Base-by-base conservation (phyloP, 768 basidiomycete species). In the Fomitopsis serialis region DNA sequence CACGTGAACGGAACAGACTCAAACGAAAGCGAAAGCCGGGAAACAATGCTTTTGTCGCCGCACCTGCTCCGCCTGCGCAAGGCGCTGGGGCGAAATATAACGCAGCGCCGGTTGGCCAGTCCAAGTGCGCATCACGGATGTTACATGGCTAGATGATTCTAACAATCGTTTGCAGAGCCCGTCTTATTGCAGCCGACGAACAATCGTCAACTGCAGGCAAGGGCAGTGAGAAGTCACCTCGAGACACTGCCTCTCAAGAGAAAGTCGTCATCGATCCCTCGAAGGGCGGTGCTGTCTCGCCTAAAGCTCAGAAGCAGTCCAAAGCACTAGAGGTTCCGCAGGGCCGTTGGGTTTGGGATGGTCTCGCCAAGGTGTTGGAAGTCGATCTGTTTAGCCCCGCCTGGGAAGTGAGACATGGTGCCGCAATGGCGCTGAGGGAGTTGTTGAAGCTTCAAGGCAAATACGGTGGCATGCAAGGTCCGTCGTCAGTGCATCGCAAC, bases 371-470 rank as follows among this genome's bases (percentile, higher is more conserved):
- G 56, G 75, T 93, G 7, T 75, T 98, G 8, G 86, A 88, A 63
- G 85, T 92, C 5, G 87, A 90, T 61, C 70, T 98, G 8, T 87
- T 92, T 61, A 92, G 87, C 61, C 78, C 86, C 3, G 78, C 84
- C 2, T 98, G 97, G 97, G 94, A 98, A 68, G 82, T 88, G 13
- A 79, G 97, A 48, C 97, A 99, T 62, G 97, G 97, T 34, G 88
- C 94, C 15, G 89, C 93, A 0, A 82, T 97, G 78, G 94, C 91
- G 1, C 68, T 98, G 27, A 79, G 93, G 44, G 97, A 98, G 64
- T 69, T 98, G 43, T 70, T 98, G 48, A 92, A 90, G 67, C 63
- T 80, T 2, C 93, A 96, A 64, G 93, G 92, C 6, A 77, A 78
- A 62, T 85, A 75, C 43, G 90, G 90, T 19, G 93, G 93, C 25